Base-by-base conservation (phyloP, 164 flowering plant genomes). In the Nymphaea thermarum region DNA sequence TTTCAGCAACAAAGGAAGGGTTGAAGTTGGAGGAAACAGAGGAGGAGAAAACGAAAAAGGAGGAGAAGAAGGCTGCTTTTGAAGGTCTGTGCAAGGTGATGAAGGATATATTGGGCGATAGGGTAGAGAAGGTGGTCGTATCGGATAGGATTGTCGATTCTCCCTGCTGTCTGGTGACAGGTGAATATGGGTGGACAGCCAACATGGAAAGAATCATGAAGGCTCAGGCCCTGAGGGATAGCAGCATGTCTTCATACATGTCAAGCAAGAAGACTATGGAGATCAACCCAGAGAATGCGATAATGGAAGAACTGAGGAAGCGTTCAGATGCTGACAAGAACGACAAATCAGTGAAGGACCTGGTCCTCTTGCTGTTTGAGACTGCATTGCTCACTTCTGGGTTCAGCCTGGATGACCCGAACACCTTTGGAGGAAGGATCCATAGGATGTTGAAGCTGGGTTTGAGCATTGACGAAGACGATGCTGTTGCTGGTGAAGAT, bases 151-250 rank as follows among this genome's bases (percentile, higher is more conserved):
- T 87, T 36, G 89, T 85, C 17, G 89, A 85, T 67, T 85, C 91
- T 0, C 91, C 91, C 0, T 86, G 91, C 67, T 82, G 85, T 55
- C 68, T 86, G 75, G 91, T 86, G 2, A 86, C 91, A 0, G 88
- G 88, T 2, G 88, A 86, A 66, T 86, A 86, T 64, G 91, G 91
- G 0, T 87, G 91, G 91, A 76, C 86, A 0, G 89, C 91, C 0
- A 86, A 86, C 68, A 86, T 83, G 91, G 88, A 86, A 71, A 84
- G 90, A 72, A 84, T 84, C 63, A 86, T 84, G 90, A 82, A 83
- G 63, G 88, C 88, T 3, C 88, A 83, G 70, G 87, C 86, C 0
- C 44, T 83, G 80, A 80, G 85, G 72, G 91, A 87, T 64, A 73
- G 42, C 61, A 83, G 83, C 80, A 87, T 85, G 87, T 42, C 74